Evolutionary conservation across 192 early-diverging fungal genomes (phyloP).

Genomic region (Rhizophagus clarus): DNA sequence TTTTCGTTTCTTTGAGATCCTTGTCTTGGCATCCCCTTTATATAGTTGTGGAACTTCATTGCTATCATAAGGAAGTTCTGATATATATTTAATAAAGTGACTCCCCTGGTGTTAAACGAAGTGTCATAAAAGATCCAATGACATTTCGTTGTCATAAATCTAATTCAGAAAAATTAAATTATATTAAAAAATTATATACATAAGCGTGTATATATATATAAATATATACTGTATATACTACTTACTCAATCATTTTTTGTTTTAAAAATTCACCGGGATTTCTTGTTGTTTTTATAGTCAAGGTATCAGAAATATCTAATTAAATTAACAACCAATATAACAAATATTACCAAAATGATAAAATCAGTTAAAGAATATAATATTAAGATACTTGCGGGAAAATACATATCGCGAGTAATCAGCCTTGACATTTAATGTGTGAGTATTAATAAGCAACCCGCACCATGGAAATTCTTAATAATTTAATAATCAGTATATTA

Average conservation of each 20-base stretch:
- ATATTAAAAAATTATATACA: not conserved
- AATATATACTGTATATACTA: too few relatives aligned
- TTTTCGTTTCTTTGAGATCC: not conserved
- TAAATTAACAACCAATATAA: not conserved
- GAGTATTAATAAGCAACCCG: constrained; percentile 73
- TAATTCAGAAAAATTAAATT: constrained; percentile 33
- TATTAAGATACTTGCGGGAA: constrained; percentile 37
- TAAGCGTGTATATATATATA: too few relatives aligned
- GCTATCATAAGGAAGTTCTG: constrained; percentile 75
- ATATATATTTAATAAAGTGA: constrained; percentile 76
- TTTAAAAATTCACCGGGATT: constrained; percentile 4
- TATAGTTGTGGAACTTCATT: constrained; percentile 50
- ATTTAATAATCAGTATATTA: not conserved
- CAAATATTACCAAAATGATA: not conserved
- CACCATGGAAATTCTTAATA: constrained; percentile 79
- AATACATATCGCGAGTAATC: constrained; percentile 67
- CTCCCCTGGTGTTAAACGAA: constrained; percentile 57
- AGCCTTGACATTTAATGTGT: constrained; percentile 62
- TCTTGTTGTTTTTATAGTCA: constrained; percentile 48
- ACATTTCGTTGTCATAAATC: constrained; percentile 61
- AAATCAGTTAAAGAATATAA: not conserved
- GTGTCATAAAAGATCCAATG: constrained; percentile 69
- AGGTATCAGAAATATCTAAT: constrained; percentile 22
- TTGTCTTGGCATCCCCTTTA: not conserved
- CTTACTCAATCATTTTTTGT: constrained; percentile 16